A percentile compares a stretch with the other conserved stretches of the same genome.
phyloP scores from a whole-genome alignment of 1,284 basidiomycete species.

The Apiotrichum montevideense region DNA sequence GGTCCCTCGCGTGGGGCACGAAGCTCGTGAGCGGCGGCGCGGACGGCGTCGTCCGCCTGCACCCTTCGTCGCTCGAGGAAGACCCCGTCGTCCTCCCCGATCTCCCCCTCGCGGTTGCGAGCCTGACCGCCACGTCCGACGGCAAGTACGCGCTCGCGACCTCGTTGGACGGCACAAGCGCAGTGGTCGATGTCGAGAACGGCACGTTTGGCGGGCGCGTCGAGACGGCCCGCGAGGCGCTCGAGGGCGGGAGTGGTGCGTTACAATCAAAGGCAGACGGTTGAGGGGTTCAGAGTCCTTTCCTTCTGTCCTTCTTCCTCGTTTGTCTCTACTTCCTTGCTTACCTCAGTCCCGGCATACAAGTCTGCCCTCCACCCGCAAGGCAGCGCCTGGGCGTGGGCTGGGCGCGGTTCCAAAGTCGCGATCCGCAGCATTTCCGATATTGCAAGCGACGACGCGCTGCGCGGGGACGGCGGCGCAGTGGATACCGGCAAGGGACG shows the following conservation, averaged over 20 bases:
- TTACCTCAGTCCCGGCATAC: slow-evolving; percentile 56
- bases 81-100: slow-evolving; percentile 58
- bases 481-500: slow-evolving; percentile 66
- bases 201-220: slow-evolving; percentile 50
- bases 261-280: not conserved
- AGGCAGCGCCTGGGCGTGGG: slow-evolving; percentile 66
- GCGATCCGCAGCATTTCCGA: slow-evolving; percentile 43
- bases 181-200: slow-evolving; percentile 55
- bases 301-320: not conserved
- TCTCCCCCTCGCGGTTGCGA: slow-evolving; percentile 68
- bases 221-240: slow-evolving; percentile 61
- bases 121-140: slow-evolving; percentile 60
- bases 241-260: slow-evolving; percentile 60
- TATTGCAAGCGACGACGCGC: slow-evolving; percentile 45
- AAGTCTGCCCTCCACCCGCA: slow-evolving; percentile 69
- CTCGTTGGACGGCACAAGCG: slow-evolving; percentile 71
- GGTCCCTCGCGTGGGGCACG: slow-evolving; percentile 32
- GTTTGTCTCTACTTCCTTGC: not conserved
- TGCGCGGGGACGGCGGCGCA: slow-evolving; percentile 51
- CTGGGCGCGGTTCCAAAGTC: slow-evolving; percentile 69
- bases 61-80: slow-evolving; percentile 50
- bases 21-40: slow-evolving; percentile 32
- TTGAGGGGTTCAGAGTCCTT: too few species aligned
- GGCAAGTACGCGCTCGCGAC: slow-evolving; percentile 65
- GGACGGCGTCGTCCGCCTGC: slow-evolving; percentile 39